Base-by-base conservation (phyloP, 148 eudicot species). In the Vaccinium darrowii region DNA sequence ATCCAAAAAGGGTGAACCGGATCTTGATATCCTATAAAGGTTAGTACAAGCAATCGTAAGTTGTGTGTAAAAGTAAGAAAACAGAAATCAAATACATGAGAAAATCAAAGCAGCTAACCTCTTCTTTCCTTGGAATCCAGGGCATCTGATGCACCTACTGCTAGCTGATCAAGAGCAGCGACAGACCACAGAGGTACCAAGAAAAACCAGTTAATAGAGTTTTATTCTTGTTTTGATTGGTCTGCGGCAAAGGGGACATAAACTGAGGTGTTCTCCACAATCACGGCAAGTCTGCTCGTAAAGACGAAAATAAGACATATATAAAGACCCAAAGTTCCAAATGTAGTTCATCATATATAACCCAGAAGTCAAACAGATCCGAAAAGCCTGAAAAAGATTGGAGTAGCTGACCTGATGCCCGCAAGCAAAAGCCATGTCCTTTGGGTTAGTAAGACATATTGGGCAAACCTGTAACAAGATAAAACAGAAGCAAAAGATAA, bases 391-490 rank as follows among this genome's bases (percentile, higher is more conserved):
- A 60, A 23, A 23, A 27, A 21, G 36, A 25, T 25, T 11, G 51
- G 57, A n/a, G 18, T 52, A 11, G 83, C 14, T 87, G 87, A 95
- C 98, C 98, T 95, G 98, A 88, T 95, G 98, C 27, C 98, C 98
- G 43, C 98, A 94, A 23, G 91, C 93, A 67, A 94, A 94, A 85
- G 98, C 98, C 98, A 94, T 94, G 89, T 94, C 88, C 85, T 92
- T 93, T 14, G 84, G 85, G 69, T 91, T 90, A 23, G 86, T 83
- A 36, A 92, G 87, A 86, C 95, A 94, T 57, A 94, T 88, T 12
- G 95, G 94, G 86, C 98, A 94, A 33, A 88, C 27, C 98, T 94
- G 87, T 23, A 65, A 60, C 39, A 39, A 74, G 13, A 84, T 27
- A 1, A 74, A 84, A 25, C 14, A 43, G 1, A 8, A 3, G 25